These are phyloP conservation scores for Lathyrus oleraceus DNA, from an alignment of 306 rosid species.

Conservation along the genomic window DNA sequence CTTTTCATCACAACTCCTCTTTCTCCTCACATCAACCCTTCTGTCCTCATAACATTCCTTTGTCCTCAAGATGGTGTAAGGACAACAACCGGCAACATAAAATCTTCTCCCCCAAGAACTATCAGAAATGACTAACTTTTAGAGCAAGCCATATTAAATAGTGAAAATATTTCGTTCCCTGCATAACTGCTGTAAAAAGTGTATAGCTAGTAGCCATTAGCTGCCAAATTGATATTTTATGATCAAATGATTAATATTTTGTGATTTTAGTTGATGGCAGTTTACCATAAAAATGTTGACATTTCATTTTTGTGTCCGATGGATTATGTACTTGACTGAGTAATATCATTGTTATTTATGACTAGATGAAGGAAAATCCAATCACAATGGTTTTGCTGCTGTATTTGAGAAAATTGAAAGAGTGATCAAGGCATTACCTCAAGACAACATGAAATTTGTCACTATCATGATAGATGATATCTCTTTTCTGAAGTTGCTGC, in stretches of 20 bases:
- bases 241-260: constrained; percentile 13
- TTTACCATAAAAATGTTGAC: neutral
- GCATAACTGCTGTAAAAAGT: neutral
- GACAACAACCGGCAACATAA: neutral
- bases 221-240: neutral
- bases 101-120: neutral
- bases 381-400: constrained; percentile 55
- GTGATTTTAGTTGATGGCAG: neutral
- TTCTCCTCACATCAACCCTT: neutral
- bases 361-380: constrained; percentile 52
- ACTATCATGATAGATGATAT: constrained; percentile 77
- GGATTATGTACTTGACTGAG: constrained; percentile 13
- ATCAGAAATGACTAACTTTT: neutral
- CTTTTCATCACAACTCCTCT: neutral
- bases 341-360: constrained; percentile 33
- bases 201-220: no score
- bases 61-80: neutral
- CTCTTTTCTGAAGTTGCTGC: constrained; percentile 82
- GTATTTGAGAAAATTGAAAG: constrained; percentile 66
- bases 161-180: neutral
- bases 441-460: constrained; percentile 49
- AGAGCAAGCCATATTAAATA: neutral
- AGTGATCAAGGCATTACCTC: constrained; percentile 44
- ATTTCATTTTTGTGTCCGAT: constrained; percentile 3
- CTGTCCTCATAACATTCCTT: neutral